Conservation (phyloP, 2,329 filamentous ascomycete species). For the Periglandula ipomoeae region DNA sequence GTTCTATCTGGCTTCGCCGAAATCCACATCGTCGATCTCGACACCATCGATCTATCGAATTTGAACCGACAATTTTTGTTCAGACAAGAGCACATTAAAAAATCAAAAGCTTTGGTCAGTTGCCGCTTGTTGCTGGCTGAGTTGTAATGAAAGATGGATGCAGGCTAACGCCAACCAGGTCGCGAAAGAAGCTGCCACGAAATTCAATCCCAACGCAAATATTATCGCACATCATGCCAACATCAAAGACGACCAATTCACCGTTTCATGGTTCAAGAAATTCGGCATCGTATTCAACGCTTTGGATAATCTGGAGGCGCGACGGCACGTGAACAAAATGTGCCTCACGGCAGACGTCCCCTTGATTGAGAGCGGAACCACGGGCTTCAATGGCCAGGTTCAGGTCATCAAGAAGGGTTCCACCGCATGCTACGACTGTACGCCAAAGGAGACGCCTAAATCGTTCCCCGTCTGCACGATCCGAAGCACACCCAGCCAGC, state of each 20-base stretch:
- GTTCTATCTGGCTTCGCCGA: conserved; percentile 86
- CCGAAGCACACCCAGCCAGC: conserved; percentile 87
- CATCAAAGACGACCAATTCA: conserved; percentile 84
- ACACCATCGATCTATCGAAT: conserved; percentile 97
- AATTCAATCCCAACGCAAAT: conserved; percentile 81
- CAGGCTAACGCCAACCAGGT: conserved; percentile 45
- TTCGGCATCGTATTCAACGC: conserved; percentile 94
- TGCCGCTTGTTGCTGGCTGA: neutral
- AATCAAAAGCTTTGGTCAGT: conserved; percentile 81
- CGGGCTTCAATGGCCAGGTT: conserved; percentile 94
- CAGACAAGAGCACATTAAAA: conserved; percentile 94
- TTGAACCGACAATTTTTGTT: conserved; percentile 97
- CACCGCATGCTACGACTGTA: conserved; percentile 96
- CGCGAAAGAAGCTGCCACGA: conserved; percentile 81
- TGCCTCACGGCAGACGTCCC: conserved; percentile 85
- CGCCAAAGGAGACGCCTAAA: conserved; percentile 80
- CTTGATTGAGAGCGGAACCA: conserved; percentile 92
- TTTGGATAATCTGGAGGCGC: conserved; percentile 87
- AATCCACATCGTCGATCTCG: conserved; percentile 90
- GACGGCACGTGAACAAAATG: conserved; percentile 95
- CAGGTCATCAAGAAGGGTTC: conserved; percentile 89
- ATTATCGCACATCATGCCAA: conserved; percentile 88
- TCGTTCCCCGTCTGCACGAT: conserved; percentile 96
- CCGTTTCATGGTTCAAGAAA: conserved; percentile 74
- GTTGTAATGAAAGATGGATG: neutral